These are phyloP conservation scores for Tuber umbilicatum DNA, from an alignment of 495 filamentous ascomycete species.

Conservation along the genomic window DNA sequence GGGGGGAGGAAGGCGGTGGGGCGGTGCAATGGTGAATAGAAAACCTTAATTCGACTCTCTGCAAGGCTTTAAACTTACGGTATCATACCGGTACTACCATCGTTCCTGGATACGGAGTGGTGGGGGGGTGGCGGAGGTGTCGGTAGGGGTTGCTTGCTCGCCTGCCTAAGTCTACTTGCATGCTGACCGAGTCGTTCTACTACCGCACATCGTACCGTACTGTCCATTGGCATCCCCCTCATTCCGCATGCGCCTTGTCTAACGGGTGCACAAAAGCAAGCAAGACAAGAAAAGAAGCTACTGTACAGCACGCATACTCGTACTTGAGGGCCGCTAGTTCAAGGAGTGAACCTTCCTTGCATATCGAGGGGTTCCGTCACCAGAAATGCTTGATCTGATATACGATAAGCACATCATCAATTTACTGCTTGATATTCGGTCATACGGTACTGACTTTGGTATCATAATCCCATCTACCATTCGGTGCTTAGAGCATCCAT, in stretches of 20 bases:
- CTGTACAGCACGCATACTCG: too few species aligned
- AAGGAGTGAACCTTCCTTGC: not conserved
- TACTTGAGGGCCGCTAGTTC: too few species aligned
- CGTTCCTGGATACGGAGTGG: not conserved
- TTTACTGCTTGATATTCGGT: not conserved
- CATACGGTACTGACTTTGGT: not conserved
- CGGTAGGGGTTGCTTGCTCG: not conserved
- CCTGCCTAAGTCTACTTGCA: too few species aligned
- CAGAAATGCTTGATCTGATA: not conserved
- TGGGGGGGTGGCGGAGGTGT: not conserved
- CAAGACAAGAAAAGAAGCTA: slow-evolving; percentile 5
- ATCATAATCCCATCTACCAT: not conserved
- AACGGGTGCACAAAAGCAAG: slow-evolving; percentile 20
- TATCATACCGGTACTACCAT: too few species aligned
- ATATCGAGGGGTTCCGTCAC: not conserved
- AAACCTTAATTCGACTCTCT: not conserved
- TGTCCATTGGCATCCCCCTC: not conserved
- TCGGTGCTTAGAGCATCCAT: not conserved
- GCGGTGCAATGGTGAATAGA: not conserved
- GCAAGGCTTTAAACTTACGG: not conserved
- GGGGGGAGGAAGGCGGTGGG: not conserved
- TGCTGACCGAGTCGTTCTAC: too few species aligned
- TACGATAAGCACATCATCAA: not conserved
- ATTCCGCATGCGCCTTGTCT: slow-evolving; percentile 1
- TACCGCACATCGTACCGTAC: not conserved